A percentile compares a stretch with the other conserved stretches of the same genome.
phyloP scores from a whole-genome alignment of 257 asterid species.

The Solanum appendiculatum region DNA sequence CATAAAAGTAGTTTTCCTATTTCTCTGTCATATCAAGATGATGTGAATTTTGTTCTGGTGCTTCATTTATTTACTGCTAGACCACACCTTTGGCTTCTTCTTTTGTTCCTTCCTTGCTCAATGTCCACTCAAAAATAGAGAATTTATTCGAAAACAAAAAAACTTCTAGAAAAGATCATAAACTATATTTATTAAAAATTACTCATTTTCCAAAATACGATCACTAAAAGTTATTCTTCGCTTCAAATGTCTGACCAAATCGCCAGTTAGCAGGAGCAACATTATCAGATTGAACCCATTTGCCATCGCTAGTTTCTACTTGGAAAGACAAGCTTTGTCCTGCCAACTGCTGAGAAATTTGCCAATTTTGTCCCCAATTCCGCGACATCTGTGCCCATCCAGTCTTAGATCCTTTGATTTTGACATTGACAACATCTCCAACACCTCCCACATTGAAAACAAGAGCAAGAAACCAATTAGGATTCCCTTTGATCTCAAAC shows the following conservation, averaged over 20 bases:
- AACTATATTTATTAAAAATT: not conserved
- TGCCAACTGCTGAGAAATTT: not conserved
- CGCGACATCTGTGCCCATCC: conserved; percentile 17
- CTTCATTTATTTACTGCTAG: not conserved
- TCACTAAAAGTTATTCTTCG: not conserved
- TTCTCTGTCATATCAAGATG: not conserved
- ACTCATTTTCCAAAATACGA: not conserved
- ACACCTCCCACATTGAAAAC: conserved; percentile 34
- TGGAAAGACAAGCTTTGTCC: conserved; percentile 1
- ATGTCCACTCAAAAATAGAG: not conserved
- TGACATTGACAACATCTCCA: conserved; percentile 19
- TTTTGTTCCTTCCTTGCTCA: not conserved
- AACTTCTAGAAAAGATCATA: not conserved
- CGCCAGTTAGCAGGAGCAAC: not conserved
- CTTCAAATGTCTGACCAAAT: conserved; percentile 1
- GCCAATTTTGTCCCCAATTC: conserved; percentile 42
- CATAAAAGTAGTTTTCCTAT: not conserved
- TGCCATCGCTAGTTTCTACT: not conserved
- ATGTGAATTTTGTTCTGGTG: not conserved
- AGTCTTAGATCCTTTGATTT: conserved; percentile 10
- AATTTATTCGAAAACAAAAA: not conserved
- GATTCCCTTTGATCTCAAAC: conserved; percentile 26
- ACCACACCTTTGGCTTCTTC: not conserved
- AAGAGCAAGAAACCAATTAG: conserved; percentile 8
- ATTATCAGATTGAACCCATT: not conserved